These are phyloP conservation scores for Raddia guianensis DNA, from an alignment of 176 grass and related monocot species.

Conservation along the genomic window DNA sequence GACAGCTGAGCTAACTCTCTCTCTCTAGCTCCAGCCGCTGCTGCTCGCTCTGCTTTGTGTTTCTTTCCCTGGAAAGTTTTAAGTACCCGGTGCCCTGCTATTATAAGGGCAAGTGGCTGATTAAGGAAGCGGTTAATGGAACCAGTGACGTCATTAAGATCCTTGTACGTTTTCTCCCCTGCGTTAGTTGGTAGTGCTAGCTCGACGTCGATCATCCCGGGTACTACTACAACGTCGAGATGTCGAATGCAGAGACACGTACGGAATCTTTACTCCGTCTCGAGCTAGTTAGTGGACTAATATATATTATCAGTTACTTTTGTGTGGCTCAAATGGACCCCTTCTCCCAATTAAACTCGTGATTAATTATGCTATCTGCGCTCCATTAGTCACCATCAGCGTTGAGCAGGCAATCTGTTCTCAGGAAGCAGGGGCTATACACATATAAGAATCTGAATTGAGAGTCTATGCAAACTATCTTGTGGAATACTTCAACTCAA, in stretches of 20 bases:
- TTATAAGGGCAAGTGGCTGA: neutral
- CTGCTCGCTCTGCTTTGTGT: neutral
- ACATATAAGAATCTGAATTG: too few relatives aligned
- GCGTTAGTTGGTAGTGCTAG: neutral
- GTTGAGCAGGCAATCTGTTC: too few relatives aligned
- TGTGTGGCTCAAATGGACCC: too few relatives aligned
- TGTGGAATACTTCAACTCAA: too few relatives aligned
- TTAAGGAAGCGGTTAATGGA: slow-evolving; percentile 39
- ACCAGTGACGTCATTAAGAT: neutral
- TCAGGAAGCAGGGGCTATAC: too few relatives aligned
- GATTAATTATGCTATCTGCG: too few relatives aligned
- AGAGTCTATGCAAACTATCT: too few relatives aligned
- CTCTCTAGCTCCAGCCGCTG: neutral
- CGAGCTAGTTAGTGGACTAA: too few relatives aligned
- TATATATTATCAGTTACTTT: too few relatives aligned
- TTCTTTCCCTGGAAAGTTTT: neutral
- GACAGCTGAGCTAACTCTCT: slow-evolving; percentile 36
- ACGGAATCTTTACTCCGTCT: too few relatives aligned
- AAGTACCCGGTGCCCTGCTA: neutral
- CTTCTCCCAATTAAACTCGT: too few relatives aligned
- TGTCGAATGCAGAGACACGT: neutral
- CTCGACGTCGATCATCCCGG: neutral
- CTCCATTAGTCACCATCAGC: too few relatives aligned
- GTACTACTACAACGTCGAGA: neutral
- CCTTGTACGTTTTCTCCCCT: neutral